Evolutionary conservation across 2,329 filamentous ascomycete species (phyloP), one percentile per base, ranked within the genome.

Genomic region (Colletotrichum caudatum): DNA sequence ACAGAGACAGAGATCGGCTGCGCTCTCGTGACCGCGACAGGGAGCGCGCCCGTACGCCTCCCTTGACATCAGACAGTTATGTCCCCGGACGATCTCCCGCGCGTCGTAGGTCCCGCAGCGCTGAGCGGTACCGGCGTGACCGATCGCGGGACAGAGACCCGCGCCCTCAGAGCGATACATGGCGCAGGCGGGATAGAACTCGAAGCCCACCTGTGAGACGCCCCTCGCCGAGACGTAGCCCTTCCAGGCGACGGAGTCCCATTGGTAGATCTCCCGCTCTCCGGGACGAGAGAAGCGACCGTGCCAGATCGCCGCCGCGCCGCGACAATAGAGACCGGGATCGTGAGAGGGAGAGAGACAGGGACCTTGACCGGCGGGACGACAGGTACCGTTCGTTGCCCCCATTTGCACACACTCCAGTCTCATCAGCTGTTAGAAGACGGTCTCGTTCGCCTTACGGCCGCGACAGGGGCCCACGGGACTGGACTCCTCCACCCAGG

Each of bases 371-470:
- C 77, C 77, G 82, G 57, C 83, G 84, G 18, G 84, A 86, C 66
- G 82, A 84, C 46, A 80, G 82, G 80, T 82, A 71, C 76, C 78
- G 69, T 57, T 69, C 66, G 69, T 72, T 69, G 65, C 69, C 69
- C 68, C 57, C 71, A 53, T 71, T 71, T 73, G 61, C 58, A 50
- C 66, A 64, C 58, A 50, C 20, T 44, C 39, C 44, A 56, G 62
- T 65, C 62, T 56, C 59, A 67, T 66, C 56, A 41, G 57, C 56
- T 56, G 53, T 53, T 37, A 87, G 86, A 78, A 83, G 86, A 73
- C 82, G 88, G 75, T 90, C 88, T 33, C 83, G 88, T 59, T 89
- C 88, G 44, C 87, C 88, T 1, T 84, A 83, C 69, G 82, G 82
- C 50, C 81, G 85, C 76, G 86, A 88, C 71, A 83, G 82, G 53